Evolutionary conservation across 345 rosid genomes (phyloP).

Genomic region (Eucalyptus virginea): DNA sequence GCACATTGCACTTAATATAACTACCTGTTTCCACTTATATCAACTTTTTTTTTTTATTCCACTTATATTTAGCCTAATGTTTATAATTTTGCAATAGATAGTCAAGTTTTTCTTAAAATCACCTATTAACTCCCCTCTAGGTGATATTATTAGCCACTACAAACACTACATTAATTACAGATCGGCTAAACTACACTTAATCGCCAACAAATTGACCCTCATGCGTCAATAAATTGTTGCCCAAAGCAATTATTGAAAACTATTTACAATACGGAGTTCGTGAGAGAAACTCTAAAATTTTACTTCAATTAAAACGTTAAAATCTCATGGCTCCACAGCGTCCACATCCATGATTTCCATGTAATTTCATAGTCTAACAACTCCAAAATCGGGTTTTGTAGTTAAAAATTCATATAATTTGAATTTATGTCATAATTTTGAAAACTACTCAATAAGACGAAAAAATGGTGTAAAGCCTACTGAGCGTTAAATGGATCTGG

Average conservation of each 20-base stretch:
- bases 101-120: too few relatives aligned
- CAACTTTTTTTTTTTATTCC: fast-evolving
- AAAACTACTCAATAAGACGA: fast-evolving
- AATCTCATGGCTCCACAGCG: fast-evolving
- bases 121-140: fast-evolving
- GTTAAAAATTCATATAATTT: fast-evolving
- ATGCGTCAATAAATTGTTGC: fast-evolving
- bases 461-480: fast-evolving
- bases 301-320: fast-evolving
- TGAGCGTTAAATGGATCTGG: fast-evolving
- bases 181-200: background rate
- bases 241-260: fast-evolving
- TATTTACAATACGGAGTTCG: fast-evolving
- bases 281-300: fast-evolving
- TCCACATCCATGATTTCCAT: fast-evolving
- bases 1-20: too few relatives aligned
- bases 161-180: fast-evolving
- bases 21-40: too few relatives aligned
- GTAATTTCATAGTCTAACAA: fast-evolving
- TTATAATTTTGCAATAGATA: too few relatives aligned
- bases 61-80: too few relatives aligned
- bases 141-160: background rate
- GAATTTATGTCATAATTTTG: too few relatives aligned
- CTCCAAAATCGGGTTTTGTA: fast-evolving
- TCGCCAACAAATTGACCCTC: fast-evolving